These are phyloP conservation scores for Hyphodiscus sp. DNA, from an alignment of 2,329 filamentous ascomycete species.

Conservation along the genomic window DNA sequence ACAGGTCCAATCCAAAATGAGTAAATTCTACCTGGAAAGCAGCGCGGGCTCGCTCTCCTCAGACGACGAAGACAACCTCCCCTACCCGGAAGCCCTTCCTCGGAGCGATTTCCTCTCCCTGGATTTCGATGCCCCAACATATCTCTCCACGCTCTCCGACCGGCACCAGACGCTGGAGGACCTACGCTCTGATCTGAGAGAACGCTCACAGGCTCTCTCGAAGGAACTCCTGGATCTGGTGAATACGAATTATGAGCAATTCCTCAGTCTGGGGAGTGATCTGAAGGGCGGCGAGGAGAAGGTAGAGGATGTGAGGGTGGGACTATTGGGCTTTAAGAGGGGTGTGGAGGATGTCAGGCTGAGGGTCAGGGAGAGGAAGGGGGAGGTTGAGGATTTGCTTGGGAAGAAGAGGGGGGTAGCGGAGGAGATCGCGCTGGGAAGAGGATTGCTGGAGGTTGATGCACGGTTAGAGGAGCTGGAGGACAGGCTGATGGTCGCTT, in stretches of 20 bases:
- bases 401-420: constrained; percentile 61
- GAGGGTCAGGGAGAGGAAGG: constrained; percentile 56
- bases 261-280: constrained; percentile 74
- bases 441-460: constrained; percentile 61
- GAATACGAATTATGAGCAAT: constrained; percentile 90
- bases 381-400: constrained; percentile 56
- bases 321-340: constrained; percentile 75
- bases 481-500: constrained; percentile 50
- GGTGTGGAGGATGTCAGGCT: constrained; percentile 70
- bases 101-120: constrained; percentile 74
- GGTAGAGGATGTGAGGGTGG: constrained; percentile 83
- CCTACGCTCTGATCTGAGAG: constrained; percentile 76
- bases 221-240: constrained; percentile 89
- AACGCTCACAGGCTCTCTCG: constrained; percentile 71
- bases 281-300: constrained; percentile 84
- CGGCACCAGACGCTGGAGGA: constrained; percentile 96
- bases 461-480: constrained; percentile 58
- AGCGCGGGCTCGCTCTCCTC: constrained; percentile 25
- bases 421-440: constrained; percentile 52
- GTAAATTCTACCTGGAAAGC: constrained; percentile 39
- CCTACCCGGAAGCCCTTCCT: constrained; percentile 80
- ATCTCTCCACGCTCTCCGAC: constrained; percentile 76
- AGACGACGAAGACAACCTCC: constrained; percentile 62
- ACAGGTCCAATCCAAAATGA: constrained; percentile 31
- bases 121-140: constrained; percentile 71